Conservation (phyloP, 139 green algal species). For the Micromonas pusilla region DNA sequence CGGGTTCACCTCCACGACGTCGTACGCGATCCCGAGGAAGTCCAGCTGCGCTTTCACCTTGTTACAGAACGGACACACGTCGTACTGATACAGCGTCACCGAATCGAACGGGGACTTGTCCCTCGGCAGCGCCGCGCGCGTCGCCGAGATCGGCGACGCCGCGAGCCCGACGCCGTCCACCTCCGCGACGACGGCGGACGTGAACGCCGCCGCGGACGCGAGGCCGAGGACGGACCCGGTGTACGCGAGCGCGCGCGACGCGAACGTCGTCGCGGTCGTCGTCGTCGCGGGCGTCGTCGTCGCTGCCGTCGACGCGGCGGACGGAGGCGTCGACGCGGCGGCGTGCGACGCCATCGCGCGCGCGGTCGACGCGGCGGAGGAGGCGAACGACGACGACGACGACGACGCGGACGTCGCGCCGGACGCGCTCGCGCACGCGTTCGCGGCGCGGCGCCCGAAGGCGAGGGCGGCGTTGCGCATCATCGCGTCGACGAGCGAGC, state of each 20-base stretch:
- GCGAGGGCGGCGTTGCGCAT: background rate
- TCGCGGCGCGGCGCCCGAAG: background rate
- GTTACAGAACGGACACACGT: slow-evolving; percentile 97
- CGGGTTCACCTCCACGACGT: slow-evolving; percentile 89
- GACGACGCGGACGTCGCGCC: background rate
- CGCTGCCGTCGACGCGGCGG: background rate
- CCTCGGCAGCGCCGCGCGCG: too few species aligned
- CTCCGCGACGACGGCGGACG: too few species aligned
- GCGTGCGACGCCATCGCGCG: background rate
- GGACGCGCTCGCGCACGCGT: background rate
- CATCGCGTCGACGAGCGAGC: too few species aligned
- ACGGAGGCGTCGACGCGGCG: too few species aligned
- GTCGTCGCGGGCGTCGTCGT: background rate
- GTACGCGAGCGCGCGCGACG: too few species aligned
- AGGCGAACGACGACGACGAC: too few species aligned
- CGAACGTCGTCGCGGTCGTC: background rate
- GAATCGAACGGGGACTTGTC: slow-evolving; percentile 3
- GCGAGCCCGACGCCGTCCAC: too few species aligned
- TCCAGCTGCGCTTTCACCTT: slow-evolving; percentile 94
- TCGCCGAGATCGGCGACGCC: too few species aligned
- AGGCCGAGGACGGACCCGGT: too few species aligned
- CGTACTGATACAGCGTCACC: slow-evolving; percentile 69
- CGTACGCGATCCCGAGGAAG: slow-evolving; percentile 88
- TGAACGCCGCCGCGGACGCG: too few species aligned
- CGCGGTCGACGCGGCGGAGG: too few species aligned